Percentiles rank a stretch among this genome's conserved stretches.
Conservation (phyloP, 2,329 filamentous ascomycete species). For the Penicillium expansum region DNA sequence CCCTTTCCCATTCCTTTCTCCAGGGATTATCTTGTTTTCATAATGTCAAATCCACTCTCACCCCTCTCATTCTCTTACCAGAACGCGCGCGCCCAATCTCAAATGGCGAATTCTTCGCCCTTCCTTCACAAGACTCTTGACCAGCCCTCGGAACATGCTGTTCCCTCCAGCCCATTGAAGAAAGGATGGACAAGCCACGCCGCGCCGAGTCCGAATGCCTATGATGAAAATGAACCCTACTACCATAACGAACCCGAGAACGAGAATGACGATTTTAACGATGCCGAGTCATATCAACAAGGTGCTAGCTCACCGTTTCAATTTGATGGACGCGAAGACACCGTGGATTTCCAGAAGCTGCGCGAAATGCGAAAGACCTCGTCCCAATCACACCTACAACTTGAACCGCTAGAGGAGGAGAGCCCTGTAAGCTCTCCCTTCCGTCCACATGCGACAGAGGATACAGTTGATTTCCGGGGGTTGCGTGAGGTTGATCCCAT, state of each 20-base stretch:
- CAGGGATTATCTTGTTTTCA: constrained; percentile 1
- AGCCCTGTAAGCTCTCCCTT: constrained; percentile 40
- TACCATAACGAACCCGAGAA: constrained; percentile 5
- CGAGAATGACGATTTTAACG: constrained; percentile 19
- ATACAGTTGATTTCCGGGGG: constrained; percentile 32
- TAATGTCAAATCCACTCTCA: constrained; percentile 43
- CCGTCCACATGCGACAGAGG: constrained; percentile 29
- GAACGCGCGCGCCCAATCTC: constrained; percentile 38
- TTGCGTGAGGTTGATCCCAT: constrained; percentile 17
- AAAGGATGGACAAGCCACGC: constrained; percentile 17
- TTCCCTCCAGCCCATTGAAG: constrained; percentile 29
- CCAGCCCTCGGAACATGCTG: constrained; percentile 22
- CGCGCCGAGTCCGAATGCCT: constrained; percentile 10
- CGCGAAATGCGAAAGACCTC: constrained; percentile 16
- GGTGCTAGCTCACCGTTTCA: constrained; percentile 41
- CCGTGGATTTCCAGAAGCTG: constrained; percentile 31
- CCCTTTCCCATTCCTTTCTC: not conserved
- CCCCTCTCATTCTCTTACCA: constrained; percentile 43
- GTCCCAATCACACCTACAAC: constrained; percentile 9
- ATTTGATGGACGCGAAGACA: constrained; percentile 32
- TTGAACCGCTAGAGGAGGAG: constrained; percentile 11
- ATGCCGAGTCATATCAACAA: constrained; percentile 21
- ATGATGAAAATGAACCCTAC: constrained; percentile 18
- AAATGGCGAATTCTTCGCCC: constrained; percentile 22
- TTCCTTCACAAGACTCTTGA: constrained; percentile 24